Percentiles rank a stretch among this genome's conserved stretches.
These are phyloP conservation scores for Plasmodium vivax DNA, from an alignment of 169 alveolate species.

Conservation along the genomic window DNA sequence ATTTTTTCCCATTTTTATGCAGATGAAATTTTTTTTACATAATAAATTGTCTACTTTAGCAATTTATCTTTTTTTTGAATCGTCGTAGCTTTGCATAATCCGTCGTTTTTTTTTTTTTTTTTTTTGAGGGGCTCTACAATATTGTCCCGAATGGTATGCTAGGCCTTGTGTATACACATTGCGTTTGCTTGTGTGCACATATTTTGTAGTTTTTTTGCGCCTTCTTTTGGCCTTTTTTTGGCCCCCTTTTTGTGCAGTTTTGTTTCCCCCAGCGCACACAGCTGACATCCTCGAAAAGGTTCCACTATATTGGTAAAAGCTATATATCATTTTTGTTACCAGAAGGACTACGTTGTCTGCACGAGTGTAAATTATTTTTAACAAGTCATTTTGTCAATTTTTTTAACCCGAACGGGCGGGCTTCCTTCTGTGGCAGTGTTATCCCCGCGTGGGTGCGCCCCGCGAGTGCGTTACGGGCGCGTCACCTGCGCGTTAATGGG, in stretches of 20 bases:
- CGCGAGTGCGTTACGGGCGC: neutral
- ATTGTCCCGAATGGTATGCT: neutral
- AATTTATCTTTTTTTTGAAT: neutral
- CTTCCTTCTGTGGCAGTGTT: neutral
- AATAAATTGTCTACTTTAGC: neutral
- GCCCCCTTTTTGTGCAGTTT: neutral
- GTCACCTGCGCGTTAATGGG: too few species aligned
- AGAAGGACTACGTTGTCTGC: neutral
- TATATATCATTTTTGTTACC: slow-evolving; percentile 18
- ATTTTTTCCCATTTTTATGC: neutral
- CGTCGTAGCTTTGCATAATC: neutral
- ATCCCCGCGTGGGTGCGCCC: neutral
- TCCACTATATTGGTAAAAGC: slow-evolving; percentile 39
- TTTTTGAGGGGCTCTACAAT: neutral
- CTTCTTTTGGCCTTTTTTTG: neutral
- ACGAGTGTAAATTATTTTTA: neutral
- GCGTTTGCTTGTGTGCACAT: neutral
- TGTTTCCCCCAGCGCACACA: neutral
- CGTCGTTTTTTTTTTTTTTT: neutral
- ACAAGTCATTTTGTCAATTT: neutral
- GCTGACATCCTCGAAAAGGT: neutral
- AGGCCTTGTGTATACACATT: neutral
- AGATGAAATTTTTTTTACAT: neutral
- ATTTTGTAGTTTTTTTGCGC: neutral
- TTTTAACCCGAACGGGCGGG: neutral